Evolutionary conservation across 1,284 basidiomycete species (phyloP), one percentile per base, ranked within the genome.

Genomic region (Malassezia caprae): DNA sequence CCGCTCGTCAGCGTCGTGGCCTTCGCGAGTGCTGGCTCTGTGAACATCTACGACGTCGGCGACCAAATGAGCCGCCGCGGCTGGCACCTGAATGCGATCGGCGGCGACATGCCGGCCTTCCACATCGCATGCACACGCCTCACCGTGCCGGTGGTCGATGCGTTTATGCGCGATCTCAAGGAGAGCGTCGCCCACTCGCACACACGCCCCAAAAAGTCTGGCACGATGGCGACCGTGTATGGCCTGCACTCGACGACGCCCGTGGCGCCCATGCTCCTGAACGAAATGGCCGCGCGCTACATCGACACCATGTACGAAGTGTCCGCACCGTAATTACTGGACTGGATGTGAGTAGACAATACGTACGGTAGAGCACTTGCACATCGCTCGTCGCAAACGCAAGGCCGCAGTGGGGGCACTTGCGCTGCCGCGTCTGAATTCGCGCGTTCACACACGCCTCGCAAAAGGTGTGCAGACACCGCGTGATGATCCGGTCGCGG

Each of bases 401-500:
- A 34, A 87, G 71, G 61, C 86, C 86, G 75, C 93, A 96, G 19
- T 86, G 85, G 15, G 93, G 93, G 76, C 93, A 98, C 77, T 96
- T 96, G 44, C 93, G 84, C 75, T 96, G 91, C 59, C 93, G 83
- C 26, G 87, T 91, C 46, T 86, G 79, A 65, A 98, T 82, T 32
- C 94, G 84, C 24, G 84, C 80, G 63, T 96, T 90, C 43, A 98
- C 82, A 74, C 93, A 83, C 21, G 80, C 77, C 73, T 86, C 86
- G 78, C 91, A 96, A 76, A 96, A 93, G 0, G 89, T 88, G 75
- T 96, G 91, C 82, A 88, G 84, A 79, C 93, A 99, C 75, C 91
- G 91, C 24, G 84, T 86, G 64, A 99, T 83, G 56, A 91, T 83
- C 31, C 87, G 86, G 60, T 84, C 83, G 50, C 91, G 86, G 77